A percentile compares a stretch with the other conserved stretches of the same genome.
Conservation (phyloP, 177 flowering plant genomes). For the Vitis hybrid region DNA sequence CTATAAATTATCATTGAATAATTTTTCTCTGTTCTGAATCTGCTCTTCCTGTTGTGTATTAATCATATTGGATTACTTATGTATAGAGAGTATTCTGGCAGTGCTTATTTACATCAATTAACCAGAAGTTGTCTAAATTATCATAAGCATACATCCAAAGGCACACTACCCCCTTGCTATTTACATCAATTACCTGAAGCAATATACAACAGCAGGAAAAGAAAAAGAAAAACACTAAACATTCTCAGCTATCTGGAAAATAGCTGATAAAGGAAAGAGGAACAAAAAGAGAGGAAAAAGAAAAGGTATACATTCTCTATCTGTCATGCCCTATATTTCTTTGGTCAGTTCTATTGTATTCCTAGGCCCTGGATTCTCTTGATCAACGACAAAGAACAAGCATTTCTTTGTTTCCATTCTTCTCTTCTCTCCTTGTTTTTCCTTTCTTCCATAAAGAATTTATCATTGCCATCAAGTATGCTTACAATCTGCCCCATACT, state of each 20-base stretch:
- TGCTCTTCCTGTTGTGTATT: not conserved
- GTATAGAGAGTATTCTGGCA: not conserved
- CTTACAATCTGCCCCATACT: constrained; percentile 76
- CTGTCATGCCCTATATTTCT: not conserved
- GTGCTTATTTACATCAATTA: too few species aligned
- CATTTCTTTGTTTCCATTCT: constrained; percentile 66
- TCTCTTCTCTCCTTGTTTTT: constrained; percentile 43
- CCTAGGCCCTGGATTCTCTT: constrained; percentile 87
- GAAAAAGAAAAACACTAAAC: too few species aligned
- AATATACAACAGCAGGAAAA: not conserved
- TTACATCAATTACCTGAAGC: not conserved
- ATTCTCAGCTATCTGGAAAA: too few species aligned
- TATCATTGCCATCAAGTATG: constrained; percentile 77
- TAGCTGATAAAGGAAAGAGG: too few species aligned
- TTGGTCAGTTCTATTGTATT: constrained; percentile 46
- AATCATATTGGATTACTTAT: not conserved
- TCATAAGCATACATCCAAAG: not conserved
- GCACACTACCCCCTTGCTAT: constrained; percentile 2
- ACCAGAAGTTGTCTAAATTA: not conserved
- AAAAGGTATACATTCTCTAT: too few species aligned
- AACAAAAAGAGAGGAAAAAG: too few species aligned
- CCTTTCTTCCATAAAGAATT: constrained; percentile 26
- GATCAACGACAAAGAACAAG: constrained; percentile 51
- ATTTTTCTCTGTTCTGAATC: not conserved
- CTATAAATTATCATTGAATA: not conserved